phyloP scores from a whole-genome alignment of 148 eudicot genomes.

The Vaccinium macrocarpon region DNA sequence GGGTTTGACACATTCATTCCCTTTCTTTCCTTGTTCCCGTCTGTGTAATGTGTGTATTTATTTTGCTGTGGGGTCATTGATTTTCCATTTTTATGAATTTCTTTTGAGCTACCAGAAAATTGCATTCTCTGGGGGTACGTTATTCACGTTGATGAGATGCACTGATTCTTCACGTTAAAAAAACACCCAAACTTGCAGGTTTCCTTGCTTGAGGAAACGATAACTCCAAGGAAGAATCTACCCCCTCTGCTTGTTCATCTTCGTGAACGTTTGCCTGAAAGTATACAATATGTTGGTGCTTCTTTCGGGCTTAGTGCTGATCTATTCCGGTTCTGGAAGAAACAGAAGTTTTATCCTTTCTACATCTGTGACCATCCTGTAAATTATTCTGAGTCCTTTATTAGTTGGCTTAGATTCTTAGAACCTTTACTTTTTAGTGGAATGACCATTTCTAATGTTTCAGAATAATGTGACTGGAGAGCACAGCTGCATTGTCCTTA shows the following conservation, averaged over 20 bases:
- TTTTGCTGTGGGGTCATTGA: not conserved
- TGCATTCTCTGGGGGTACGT: not conserved
- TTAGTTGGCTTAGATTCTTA: not conserved
- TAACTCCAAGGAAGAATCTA: slow-evolving; percentile 14
- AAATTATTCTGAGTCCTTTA: not conserved
- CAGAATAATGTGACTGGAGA: slow-evolving; percentile 21
- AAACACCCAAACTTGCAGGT: slow-evolving; percentile 11
- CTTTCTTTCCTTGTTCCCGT: not conserved
- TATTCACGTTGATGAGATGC: not conserved
- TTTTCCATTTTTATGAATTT: not conserved
- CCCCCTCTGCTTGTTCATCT: slow-evolving; percentile 14
- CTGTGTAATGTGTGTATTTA: not conserved
- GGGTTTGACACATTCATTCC: not conserved
- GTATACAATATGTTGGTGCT: slow-evolving; percentile 16
- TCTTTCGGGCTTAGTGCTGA: slow-evolving; percentile 18
- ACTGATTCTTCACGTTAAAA: no score
- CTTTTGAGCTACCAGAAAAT: no score
- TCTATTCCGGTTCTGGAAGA: slow-evolving; percentile 19
- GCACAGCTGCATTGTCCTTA: slow-evolving; percentile 20
- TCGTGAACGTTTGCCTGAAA: slow-evolving; percentile 15
- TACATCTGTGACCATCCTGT: slow-evolving; percentile 17
- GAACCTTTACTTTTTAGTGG: not conserved
- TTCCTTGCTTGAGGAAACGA: slow-evolving; percentile 15
- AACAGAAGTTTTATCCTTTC: slow-evolving; percentile 17
- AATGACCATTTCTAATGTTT: not conserved